Percentiles rank a stretch among this genome's conserved stretches.
phyloP scores from a whole-genome alignment of 1,284 basidiomycete genomes.

The Ceratorhiza oryzae-sativae region DNA sequence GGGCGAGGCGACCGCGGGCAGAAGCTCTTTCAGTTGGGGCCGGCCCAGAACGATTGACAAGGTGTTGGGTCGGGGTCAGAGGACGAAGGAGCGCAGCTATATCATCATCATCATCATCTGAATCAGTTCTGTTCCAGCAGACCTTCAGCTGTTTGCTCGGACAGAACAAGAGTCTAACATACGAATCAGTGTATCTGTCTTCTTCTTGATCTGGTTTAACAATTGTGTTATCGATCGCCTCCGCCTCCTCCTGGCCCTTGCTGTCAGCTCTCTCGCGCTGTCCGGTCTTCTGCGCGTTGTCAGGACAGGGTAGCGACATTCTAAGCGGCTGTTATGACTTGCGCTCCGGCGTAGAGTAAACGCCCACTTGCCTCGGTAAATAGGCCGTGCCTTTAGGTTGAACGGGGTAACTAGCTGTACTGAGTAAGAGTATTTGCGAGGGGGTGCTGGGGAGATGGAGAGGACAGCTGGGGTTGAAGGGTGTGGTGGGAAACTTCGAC shows the following conservation, averaged over 20 bases:
- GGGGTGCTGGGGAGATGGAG: too few species aligned
- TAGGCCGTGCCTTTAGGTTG: neutral
- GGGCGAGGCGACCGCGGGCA: neutral
- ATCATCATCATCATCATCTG: neutral
- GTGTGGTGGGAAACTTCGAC: too few species aligned
- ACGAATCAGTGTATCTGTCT: too few species aligned
- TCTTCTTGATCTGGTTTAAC: too few species aligned
- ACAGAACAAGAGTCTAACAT: too few species aligned
- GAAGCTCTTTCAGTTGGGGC: neutral
- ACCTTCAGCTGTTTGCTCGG: too few species aligned
- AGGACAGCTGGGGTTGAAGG: too few species aligned
- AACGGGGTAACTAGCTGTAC: neutral
- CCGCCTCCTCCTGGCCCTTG: neutral
- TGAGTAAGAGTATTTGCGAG: too few species aligned
- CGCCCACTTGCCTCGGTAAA: neutral
- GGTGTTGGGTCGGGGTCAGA: neutral
- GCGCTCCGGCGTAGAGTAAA: neutral
- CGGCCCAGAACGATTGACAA: conserved; percentile 3
- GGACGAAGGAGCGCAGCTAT: neutral
- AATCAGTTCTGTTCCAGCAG: too few species aligned
- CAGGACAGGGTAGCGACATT: too few species aligned
- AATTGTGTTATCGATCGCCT: too few species aligned
- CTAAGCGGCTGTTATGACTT: too few species aligned
- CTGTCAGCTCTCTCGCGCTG: neutral
- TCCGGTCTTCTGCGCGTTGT: neutral